These are phyloP conservation scores for Geotrichum macrosporum DNA, from an alignment of 1,139 yeast species.

Conservation along the genomic window DNA sequence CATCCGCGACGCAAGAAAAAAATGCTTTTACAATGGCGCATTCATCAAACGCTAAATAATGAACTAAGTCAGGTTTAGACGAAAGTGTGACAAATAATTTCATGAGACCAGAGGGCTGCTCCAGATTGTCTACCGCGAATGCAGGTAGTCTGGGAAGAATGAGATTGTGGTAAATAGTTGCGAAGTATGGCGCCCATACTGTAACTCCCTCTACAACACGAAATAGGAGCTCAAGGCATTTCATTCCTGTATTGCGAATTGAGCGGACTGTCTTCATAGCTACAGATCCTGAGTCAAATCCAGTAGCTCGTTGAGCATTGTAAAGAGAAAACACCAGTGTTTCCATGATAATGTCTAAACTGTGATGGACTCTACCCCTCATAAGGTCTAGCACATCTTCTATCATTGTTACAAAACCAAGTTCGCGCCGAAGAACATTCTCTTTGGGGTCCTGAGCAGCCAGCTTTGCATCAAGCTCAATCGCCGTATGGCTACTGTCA, in stretches of 20 bases:
- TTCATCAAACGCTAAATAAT: slow-evolving; percentile 47
- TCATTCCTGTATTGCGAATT: slow-evolving; percentile 34
- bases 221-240: slow-evolving; percentile 34
- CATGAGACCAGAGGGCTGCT: slow-evolving; percentile 76
- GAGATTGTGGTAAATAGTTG: slow-evolving; percentile 49
- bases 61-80: slow-evolving; percentile 45
- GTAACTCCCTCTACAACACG: slow-evolving; percentile 17
- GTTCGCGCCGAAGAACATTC: slow-evolving; percentile 47
- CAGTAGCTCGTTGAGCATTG: slow-evolving; percentile 45
- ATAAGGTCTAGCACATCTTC: slow-evolving; percentile 59
- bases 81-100: slow-evolving; percentile 65
- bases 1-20: slow-evolving; percentile 50
- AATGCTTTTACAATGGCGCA: slow-evolving; percentile 54
- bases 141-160: slow-evolving; percentile 61
- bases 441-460: slow-evolving; percentile 14
- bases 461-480: slow-evolving; percentile 15
- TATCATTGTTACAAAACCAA: slow-evolving; percentile 69
- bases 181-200: slow-evolving; percentile 54
- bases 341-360: slow-evolving; percentile 50
- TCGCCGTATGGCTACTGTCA: slow-evolving; percentile 21
- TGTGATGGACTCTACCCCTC: slow-evolving; percentile 54
- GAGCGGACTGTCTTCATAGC: slow-evolving; percentile 14
- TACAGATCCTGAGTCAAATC: slow-evolving; percentile 12
- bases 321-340: slow-evolving; percentile 59
- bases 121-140: slow-evolving; percentile 73